A percentile compares a stretch with the other conserved stretches of the same genome.
Conservation (phyloP, 2,329 filamentous ascomycete genomes). For the Talaromyces sp. region DNA sequence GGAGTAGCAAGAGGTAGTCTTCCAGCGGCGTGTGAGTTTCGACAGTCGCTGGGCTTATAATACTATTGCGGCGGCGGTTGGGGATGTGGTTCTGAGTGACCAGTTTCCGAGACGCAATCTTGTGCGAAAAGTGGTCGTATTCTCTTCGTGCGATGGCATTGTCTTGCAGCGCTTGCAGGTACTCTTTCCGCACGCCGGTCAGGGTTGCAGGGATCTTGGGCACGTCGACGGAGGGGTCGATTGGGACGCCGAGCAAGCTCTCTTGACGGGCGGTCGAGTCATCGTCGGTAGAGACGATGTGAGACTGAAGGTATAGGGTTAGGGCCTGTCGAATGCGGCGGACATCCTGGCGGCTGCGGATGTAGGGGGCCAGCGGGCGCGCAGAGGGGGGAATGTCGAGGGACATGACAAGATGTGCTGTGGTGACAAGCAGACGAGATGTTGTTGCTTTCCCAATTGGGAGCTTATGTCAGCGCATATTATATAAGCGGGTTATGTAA, state of each 20-base stretch:
- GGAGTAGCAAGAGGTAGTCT: constrained; percentile 42
- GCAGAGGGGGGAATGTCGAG: constrained; percentile 26
- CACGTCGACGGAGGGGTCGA: constrained; percentile 27
- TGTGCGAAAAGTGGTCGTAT: constrained; percentile 30
- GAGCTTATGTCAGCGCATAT: not conserved
- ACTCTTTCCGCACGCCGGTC: constrained; percentile 39
- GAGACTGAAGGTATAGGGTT: constrained; percentile 34
- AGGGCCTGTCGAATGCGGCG: constrained; percentile 36
- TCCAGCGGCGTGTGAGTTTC: constrained; percentile 20
- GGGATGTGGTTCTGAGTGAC: constrained; percentile 13
- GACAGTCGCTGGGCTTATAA: constrained; percentile 11
- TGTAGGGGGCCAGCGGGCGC: constrained; percentile 34
- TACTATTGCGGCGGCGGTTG: not conserved
- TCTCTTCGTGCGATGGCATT: constrained; percentile 37
- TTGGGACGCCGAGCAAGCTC: constrained; percentile 26
- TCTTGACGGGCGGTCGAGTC: constrained; percentile 15
- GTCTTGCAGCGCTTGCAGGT: constrained; percentile 42
- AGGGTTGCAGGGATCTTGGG: constrained; percentile 36
- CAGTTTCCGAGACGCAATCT: constrained; percentile 24
- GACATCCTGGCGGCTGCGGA: constrained; percentile 35
- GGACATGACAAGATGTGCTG: not conserved
- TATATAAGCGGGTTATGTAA: not conserved
- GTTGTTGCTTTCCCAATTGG: not conserved
- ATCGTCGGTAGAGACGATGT: constrained; percentile 27
- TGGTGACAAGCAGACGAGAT: not conserved